Evolutionary conservation across 768 basidiomycete genomes (phyloP), one percentile per base, ranked within the genome.

Genomic region (Jaapia argillacea): DNA sequence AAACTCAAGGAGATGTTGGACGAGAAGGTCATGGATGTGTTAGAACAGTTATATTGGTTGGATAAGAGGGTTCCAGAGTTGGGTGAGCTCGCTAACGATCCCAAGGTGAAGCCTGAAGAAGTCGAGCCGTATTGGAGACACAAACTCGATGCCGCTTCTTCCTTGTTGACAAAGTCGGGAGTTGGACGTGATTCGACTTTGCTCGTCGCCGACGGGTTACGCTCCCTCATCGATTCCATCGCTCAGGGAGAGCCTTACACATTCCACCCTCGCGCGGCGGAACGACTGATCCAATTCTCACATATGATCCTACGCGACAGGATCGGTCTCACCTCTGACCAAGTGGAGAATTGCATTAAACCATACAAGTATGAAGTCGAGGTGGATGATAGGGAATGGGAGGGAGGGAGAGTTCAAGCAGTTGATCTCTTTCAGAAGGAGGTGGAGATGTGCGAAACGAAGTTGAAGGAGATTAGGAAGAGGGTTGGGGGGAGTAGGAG

Each of bases 331-430:
- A 91, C 96, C n/a, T 85, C 89, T 4, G 96, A 99, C 59, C 94
- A 98, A 64, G 94, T 99, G 13, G 96, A 99, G 69, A 99, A 98
- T 61, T 94, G 90, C 62, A 97, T 99, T 71, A 99, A 99, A 64
- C 96, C 94, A 23, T 97, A 79, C 75, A 99, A 99, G 69, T 94
- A 96, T 56, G 94, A 98, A 56, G 82, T 98, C 22, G 96, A 99
- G 58, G 85, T 97, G 12, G 92, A 97, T 49, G 74, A 77, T 12
- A 69, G 82, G 33, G 96, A 99, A 60, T 99, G 96, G 96, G 87
- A 89, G 52, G 56, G 69, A 2, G 96, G 96, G 1, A 68, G 93
- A 40, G 73, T 72, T 51, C 69, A 77, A 40, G 77, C 89, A 1
- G 73, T 89, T 44, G 76, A 77, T 43, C 66, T 93, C 51, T 86